phyloP scores from a whole-genome alignment of 495 filamentous ascomycete species.

The Emericellopsis terricola region DNA sequence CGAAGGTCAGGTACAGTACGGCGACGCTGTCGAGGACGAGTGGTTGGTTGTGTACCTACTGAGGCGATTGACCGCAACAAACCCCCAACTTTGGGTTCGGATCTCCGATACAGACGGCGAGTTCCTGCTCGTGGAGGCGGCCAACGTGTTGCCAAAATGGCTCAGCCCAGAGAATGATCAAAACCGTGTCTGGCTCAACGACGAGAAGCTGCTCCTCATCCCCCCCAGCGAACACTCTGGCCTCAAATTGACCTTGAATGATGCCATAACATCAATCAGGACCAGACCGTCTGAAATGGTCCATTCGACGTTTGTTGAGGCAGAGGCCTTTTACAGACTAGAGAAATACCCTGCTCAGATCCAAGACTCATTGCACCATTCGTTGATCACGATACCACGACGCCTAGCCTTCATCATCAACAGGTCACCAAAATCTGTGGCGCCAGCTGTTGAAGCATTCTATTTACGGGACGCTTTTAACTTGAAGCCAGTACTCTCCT shows the following conservation, averaged over 20 bases:
- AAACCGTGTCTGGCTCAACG: conserved; percentile 70
- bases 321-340: conserved; percentile 78
- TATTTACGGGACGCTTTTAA: conserved; percentile 78
- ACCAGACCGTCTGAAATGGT: conserved; percentile 33
- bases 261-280: conserved; percentile 40
- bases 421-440: conserved; percentile 49
- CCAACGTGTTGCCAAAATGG: conserved; percentile 74
- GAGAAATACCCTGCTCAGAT: conserved; percentile 67
- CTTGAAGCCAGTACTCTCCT: conserved; percentile 45
- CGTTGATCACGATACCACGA: conserved; percentile 55
- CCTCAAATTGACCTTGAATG: conserved; percentile 33
- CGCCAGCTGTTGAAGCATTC: conserved; percentile 76
- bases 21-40: conserved; percentile 90
- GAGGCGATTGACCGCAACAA: conserved; percentile 58
- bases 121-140: conserved; percentile 88
- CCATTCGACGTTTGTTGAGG: conserved; percentile 53
- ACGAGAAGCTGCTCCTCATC: conserved; percentile 56
- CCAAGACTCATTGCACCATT: conserved; percentile 48
- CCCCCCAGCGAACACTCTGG: conserved; percentile 22
- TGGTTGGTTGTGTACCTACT: conserved; percentile 90
- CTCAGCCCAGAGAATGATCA: conserved; percentile 79
- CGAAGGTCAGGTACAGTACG: conserved; percentile 61
- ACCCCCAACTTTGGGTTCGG: conserved; percentile 61
- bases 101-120: conserved; percentile 82
- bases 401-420: conserved; percentile 70